phyloP scores from a whole-genome alignment of 2,329 filamentous ascomycete genomes.

The Trichoderma sp. region DNA sequence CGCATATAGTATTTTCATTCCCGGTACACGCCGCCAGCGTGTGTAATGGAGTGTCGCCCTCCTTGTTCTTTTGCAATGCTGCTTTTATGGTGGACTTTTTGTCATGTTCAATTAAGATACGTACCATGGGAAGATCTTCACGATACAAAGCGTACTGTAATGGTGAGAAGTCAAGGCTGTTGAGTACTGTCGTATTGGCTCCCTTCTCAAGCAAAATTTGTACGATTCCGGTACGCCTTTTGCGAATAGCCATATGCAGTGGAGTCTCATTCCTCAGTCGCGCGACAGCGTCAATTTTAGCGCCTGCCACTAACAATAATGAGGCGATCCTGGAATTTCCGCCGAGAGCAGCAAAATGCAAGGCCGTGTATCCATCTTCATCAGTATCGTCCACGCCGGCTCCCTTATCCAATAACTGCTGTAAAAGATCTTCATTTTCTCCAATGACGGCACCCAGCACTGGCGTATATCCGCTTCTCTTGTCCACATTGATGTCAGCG shows the following conservation, averaged over 20 bases:
- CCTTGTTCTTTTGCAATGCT: neutral
- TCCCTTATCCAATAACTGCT: neutral
- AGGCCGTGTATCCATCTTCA: neutral
- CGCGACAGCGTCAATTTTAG: neutral
- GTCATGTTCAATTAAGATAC: neutral
- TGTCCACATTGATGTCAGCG: neutral
- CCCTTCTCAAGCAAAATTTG: neutral
- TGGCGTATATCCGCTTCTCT: neutral
- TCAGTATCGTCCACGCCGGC: neutral
- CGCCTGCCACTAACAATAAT: too few species aligned
- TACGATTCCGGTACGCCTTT: rapidly evolving
- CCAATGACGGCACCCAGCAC: neutral
- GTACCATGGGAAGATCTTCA: neutral
- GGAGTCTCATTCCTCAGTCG: neutral
- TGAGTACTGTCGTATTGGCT: neutral
- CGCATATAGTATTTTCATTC: neutral
- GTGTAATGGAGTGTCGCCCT: neutral
- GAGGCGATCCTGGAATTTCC: too few species aligned
- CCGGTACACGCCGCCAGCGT: rapidly evolving
- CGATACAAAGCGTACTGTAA: neutral
- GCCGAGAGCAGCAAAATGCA: neutral
- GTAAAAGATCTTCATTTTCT: neutral
- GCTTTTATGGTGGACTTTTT: neutral
- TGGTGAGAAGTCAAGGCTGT: neutral
- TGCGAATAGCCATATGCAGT: neutral